Evolutionary conservation across 176 grass and related monocot genomes (phyloP).

Genomic region (Aegilops umbellulata): DNA sequence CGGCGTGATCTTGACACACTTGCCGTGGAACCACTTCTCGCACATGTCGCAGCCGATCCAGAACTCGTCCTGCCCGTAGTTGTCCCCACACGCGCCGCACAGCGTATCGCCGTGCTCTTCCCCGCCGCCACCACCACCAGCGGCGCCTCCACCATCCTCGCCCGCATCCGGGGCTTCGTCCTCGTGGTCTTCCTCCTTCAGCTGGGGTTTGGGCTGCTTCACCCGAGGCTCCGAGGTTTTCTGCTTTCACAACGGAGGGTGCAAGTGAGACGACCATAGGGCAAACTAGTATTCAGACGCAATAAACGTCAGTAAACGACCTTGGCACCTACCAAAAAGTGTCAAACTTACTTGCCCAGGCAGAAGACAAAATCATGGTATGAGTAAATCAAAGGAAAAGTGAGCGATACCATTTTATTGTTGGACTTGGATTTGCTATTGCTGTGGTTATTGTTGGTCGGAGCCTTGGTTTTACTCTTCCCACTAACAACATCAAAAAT

Average conservation of each 20-base stretch:
- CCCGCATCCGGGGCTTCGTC: conserved; percentile 39
- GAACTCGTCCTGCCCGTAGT: conserved; percentile 86
- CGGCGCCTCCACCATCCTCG: conserved; percentile 29
- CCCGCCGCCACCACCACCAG: conserved; percentile 24
- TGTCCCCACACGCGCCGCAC: conserved; percentile 84
- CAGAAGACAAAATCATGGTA: background rate
- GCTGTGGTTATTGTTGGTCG: conserved; percentile 53
- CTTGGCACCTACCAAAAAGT: background rate
- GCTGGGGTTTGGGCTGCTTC: conserved; percentile 48
- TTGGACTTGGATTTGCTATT: conserved; percentile 77
- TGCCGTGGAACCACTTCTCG: conserved; percentile 98
- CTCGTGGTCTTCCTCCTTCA: conserved; percentile 45
- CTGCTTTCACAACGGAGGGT: conserved; percentile 32
- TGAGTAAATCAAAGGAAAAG: background rate
- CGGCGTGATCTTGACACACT: conserved; percentile 93
- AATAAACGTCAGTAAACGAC: background rate
- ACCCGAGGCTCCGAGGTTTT: conserved; percentile 39
- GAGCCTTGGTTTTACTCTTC: conserved; percentile 64
- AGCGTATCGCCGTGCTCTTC: conserved; percentile 81
- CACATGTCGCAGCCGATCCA: conserved; percentile 99
- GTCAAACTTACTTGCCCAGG: background rate
- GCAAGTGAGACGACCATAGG: background rate
- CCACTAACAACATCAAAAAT: conserved; percentile 79
- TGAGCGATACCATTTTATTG: conserved; percentile 62
- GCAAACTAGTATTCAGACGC: background rate